Base-by-base conservation (phyloP, 805 yeast species). In the Saturnispora serradocipensis region DNA sequence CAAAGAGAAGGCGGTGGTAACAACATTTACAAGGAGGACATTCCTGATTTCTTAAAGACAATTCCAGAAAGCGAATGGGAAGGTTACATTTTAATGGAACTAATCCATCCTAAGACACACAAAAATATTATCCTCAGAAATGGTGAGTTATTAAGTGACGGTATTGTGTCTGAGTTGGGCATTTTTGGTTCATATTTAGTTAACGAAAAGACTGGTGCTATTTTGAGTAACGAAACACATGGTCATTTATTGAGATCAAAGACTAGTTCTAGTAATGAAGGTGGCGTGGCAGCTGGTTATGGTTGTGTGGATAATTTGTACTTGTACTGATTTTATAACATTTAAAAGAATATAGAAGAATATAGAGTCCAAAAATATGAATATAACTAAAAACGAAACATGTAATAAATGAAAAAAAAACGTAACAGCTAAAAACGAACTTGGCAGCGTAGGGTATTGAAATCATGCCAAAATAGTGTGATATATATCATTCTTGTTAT, bases 1-100 rank as follows among this genome's bases (percentile, higher is more conserved):
- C 99, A 93, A 68, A 79, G 99, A 71, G 99, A 93, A 72, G 99
- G 99, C 39, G 99, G 99, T 45, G 99, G 99, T 18, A 89, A 93
- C 67, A 93, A 93, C 65, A 78, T 93, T 50, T 93, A 93, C 68
- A 86, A 87, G 61, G 80, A 81, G 36, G 86, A 88, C 59, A 93
- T 93, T 53, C 96, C 97, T 1, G 71, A 56, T 0, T 91, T 88
- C 61, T 69, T 93, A 59, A 62, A 73, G 11, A 58, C 71, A 0
- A 61, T 87, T 10, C 80, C 82, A 10, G 80, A 84, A 60, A 69
- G 73, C 18, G 86, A 85, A 38, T 91, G 97, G 97, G 82, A 80
- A 24, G 96, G 88, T 0, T 93, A 89, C 65, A 86, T 93, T 52
- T 75, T 93, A 54, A 93, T 93, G 99, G 97, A 90, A 64, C 71